Evolutionary conservation across 2,329 filamentous ascomycete genomes (phyloP), one percentile per base, ranked within the genome.

Genomic region (Fusarium falciforme): DNA sequence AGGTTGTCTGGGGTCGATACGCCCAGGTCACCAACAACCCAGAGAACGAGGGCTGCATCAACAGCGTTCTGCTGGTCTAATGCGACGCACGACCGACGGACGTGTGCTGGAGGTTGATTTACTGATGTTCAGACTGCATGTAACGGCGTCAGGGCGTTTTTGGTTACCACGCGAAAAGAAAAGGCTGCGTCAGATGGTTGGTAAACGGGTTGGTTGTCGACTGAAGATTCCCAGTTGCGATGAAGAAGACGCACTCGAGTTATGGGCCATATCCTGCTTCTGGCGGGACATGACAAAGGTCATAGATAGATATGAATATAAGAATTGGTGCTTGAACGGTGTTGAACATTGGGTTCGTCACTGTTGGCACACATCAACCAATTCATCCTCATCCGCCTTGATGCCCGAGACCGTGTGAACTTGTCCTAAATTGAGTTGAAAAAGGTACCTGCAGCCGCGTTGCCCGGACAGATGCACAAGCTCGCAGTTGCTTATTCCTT

Each of bases 1-100:
- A 98, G 85, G 94, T 98, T 10, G 94, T 96, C 8, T 98, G 95
- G 95, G 95, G 94, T 77, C 89, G 94, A 76, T 96, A 92, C 85
- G 93, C 93, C 6, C 78, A 82, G 71, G 77, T 84, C 49, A 84
- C 82, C 27, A 89, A 87, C 79, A 85, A 85, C 77, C 84, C 84
- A 4, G 85, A 87, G 77, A 83, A 81, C 67, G 83, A 85, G 62
- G 83, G 83, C 17, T 85, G 84, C 67, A 75, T 78, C 66, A 77
- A 78, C 72, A 76, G 75, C 29, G 76, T 78, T 52, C 67, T 78
- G 66, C 67, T 78, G 65, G 76, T 78, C 27, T 78, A 74, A 75
- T 72, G 22, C 60, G 35, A 64, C 60, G 49, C 52, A 61, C 62
- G 52, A 40, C 49, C 29, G 54, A 59, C 49, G 65, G 47, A 33